Conservation (phyloP, 1,284 basidiomycete genomes). For the Boletus semigastroideus region DNA sequence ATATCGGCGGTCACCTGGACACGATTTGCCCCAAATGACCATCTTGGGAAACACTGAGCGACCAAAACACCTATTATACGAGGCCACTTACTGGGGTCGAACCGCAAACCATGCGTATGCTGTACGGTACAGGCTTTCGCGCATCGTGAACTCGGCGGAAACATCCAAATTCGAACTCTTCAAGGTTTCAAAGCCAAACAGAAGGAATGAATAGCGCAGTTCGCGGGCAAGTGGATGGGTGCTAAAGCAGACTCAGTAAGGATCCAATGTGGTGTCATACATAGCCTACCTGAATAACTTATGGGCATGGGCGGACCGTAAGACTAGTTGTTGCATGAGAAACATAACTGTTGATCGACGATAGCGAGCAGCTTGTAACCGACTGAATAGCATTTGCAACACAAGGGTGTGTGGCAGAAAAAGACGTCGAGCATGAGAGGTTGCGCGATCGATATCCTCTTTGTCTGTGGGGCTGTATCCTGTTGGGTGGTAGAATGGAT, state of each 20-base stretch:
- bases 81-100: conserved; percentile 71
- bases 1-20: conserved; percentile 89
- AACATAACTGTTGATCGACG: conserved; percentile 83
- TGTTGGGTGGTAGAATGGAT: conserved; percentile 87
- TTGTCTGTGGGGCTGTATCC: conserved; percentile 93
- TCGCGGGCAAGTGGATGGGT: conserved; percentile 93
- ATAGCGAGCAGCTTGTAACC: conserved; percentile 93
- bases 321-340: conserved; percentile 80
- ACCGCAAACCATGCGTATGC: conserved; percentile 94
- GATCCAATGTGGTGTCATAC: neutral
- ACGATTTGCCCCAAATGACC: conserved; percentile 92
- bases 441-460: conserved; percentile 75
- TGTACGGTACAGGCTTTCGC: conserved; percentile 75
- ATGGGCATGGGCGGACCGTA: conserved; percentile 71
- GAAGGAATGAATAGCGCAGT: conserved; percentile 82
- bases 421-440: conserved; percentile 69
- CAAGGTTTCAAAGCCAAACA: conserved; percentile 92
- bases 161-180: conserved; percentile 87
- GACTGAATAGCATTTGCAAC: conserved; percentile 88
- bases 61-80: neutral
- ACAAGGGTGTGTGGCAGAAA: conserved; percentile 84
- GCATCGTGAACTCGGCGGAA: conserved; percentile 76
- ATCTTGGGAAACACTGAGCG: conserved; percentile 48
- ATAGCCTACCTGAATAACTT: conserved; percentile 67
- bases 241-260: conserved; percentile 41